A percentile compares a stretch with the other conserved stretches of the same genome.
phyloP scores from a whole-genome alignment of 2,329 filamentous ascomycete genomes.

The Fusarium fujikuroi region DNA sequence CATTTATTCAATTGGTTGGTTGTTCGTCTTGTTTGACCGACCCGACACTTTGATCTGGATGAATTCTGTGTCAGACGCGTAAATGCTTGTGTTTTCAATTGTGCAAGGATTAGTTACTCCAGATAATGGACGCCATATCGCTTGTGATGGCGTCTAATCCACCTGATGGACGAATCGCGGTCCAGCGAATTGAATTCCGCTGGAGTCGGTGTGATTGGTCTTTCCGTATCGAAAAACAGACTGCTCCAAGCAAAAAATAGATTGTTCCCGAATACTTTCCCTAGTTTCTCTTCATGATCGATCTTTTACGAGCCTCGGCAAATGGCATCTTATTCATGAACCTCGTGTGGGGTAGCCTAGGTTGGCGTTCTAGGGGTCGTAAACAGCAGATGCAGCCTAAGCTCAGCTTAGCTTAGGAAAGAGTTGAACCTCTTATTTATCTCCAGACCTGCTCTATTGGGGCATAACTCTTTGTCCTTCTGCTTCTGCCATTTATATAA shows the following conservation, averaged over 20 bases:
- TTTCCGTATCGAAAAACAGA: neutral
- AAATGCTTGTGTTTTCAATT: neutral
- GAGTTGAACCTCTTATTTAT: conserved; percentile 4
- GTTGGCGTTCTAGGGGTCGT: neutral
- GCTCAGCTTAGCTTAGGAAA: neutral
- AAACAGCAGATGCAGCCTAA: neutral
- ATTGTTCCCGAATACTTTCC: neutral
- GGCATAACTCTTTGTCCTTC: neutral
- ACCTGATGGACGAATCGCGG: neutral
- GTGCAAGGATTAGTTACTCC: neutral
- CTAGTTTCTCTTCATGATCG: neutral
- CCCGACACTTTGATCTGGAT: neutral
- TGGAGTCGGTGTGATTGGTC: neutral
- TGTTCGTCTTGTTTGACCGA: neutral
- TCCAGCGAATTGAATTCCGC: no score
- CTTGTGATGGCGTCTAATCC: neutral
- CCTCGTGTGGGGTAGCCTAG: neutral
- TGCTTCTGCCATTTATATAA: neutral
- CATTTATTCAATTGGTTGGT: neutral
- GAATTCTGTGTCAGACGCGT: neutral
- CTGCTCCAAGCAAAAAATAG: neutral
- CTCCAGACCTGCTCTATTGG: neutral
- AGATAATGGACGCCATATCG: neutral
- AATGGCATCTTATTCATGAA: neutral
- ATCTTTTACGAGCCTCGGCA: conserved; percentile 22